Conservation (phyloP, 2,329 filamentous ascomycete genomes). For the Nothophoma quercina region DNA sequence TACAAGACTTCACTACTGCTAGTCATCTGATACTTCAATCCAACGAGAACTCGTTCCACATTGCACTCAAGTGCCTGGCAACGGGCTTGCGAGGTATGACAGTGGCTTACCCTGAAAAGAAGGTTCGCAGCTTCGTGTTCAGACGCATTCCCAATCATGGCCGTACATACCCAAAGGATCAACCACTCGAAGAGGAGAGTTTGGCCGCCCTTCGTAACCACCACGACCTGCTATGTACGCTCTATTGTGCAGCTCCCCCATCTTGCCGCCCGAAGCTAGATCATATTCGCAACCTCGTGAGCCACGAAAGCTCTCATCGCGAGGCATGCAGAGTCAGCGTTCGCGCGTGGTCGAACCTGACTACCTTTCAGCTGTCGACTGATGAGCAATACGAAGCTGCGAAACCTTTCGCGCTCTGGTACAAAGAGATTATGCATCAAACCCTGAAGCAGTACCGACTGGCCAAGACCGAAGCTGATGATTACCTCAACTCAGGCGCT, state of each 20-base stretch:
- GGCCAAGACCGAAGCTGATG: conserved; percentile 65
- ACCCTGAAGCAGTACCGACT: conserved; percentile 63
- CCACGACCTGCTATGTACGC: conserved; percentile 66
- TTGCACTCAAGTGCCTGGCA: conserved; percentile 65
- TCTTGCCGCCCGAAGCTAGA: conserved; percentile 61
- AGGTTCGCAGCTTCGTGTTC: conserved; percentile 64
- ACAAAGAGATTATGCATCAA: conserved; percentile 60
- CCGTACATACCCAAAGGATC: conserved; percentile 66
- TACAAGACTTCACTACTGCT: conserved; percentile 57
- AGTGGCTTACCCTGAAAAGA: conserved; percentile 58
- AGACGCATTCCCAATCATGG: conserved; percentile 68
- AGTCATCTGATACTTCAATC: conserved; percentile 54
- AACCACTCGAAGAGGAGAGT: conserved; percentile 60
- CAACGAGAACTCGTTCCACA: conserved; percentile 64
- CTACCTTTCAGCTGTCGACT: conserved; percentile 64
- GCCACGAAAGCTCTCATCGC: conserved; percentile 64
- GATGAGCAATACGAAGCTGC: conserved; percentile 56
- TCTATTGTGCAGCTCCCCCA: conserved; percentile 65
- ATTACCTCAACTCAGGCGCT: conserved; percentile 54
- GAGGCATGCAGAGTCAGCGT: conserved; percentile 67
- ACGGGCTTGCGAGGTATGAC: conserved; percentile 59
- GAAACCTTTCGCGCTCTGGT: conserved; percentile 62
- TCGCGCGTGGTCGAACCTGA: conserved; percentile 64
- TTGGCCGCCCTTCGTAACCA: conserved; percentile 67
- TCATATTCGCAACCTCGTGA: conserved; percentile 62